Base-by-base conservation (phyloP, 139 green algal species). In the Nannochloris sp. region DNA sequence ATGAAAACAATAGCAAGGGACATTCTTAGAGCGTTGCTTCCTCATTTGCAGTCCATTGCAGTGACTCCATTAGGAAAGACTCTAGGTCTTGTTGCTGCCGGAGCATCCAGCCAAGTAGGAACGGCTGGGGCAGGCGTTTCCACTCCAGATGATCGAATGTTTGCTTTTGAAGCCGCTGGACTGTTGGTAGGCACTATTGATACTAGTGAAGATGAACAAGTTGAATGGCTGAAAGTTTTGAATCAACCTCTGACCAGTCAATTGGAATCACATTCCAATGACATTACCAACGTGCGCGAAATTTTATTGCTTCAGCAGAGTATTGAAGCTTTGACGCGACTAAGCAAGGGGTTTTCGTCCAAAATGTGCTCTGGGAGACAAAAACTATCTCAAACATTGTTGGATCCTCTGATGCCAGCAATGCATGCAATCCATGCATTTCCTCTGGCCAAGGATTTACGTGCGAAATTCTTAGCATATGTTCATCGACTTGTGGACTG, bases 401-500 rank as follows among this genome's bases (percentile, higher is more conserved):
- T 50, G 25, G n/a, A 21, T 2, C 27, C 53, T 19, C 16, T 69
- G 19, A 29, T 66, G 6, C 43, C 57, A 36, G 50, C 66, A 10
- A 36, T 69, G 23, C 36, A 69, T 19, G 64, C 84, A 15, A 84
- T 80, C 4, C 66, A 74, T 16, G 63, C 60, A 15, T 73, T 83
- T 10, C 83, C 85, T 9, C 34, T 34, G 50, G 66, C 80, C 70
- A 83, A 78, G 66, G 59, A 74, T 60, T 75, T 95, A 29, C 73
- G 83, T 5, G 67, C 65, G 5, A 80, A 87, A 53, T 85, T 92
- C 72, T 85, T 94, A 29, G 78, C 68, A 21, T 83, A 87, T 36
- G 51, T 95, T 21, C 88, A 96, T 77, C 79, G 89, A 25, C 71
- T 95, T 74, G 87, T 95, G 46, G 89, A 96, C 70, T 81, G 68